Evolutionary conservation across 2,329 filamentous ascomycete genomes (phyloP).

Genomic region (Lecanicillium sp.): DNA sequence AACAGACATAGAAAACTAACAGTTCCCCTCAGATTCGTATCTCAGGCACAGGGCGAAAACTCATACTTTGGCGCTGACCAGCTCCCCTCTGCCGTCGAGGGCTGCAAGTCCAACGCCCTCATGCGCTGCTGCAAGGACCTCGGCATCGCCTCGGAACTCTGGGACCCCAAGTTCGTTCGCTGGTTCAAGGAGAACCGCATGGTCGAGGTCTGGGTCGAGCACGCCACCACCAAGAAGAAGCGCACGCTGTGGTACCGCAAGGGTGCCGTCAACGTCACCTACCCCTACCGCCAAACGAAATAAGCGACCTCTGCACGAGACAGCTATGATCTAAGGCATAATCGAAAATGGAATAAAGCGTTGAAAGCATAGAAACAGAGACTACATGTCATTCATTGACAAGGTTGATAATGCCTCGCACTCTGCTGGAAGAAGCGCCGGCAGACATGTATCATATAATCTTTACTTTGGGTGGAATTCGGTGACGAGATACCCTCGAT

Average conservation of each 20-base stretch:
- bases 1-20: background rate
- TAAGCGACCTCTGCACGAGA: background rate
- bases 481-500: background rate
- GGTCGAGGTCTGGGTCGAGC: constrained; percentile 84
- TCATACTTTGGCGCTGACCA: constrained; percentile 85
- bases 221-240: constrained; percentile 79
- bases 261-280: constrained; percentile 62
- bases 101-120: constrained; percentile 94
- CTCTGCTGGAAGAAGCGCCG: background rate
- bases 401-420: background rate
- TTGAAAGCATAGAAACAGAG: too few relatives aligned
- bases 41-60: constrained; percentile 89
- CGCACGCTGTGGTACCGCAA: constrained; percentile 82
- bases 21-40: constrained; percentile 71
- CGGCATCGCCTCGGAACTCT: constrained; percentile 88
- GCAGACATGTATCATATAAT: background rate
- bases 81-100: constrained; percentile 90
- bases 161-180: constrained; percentile 89
- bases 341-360: too few relatives aligned
- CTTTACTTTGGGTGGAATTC: background rate
- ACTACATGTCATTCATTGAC: too few relatives aligned
- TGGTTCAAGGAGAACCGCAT: constrained; percentile 70
- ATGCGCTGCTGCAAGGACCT: constrained; percentile 99
- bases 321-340: too few relatives aligned
- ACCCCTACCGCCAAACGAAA: constrained; percentile 46